These are phyloP conservation scores for Lichina pygmaea DNA, from an alignment of 495 filamentous ascomycete genomes.

Conservation along the genomic window DNA sequence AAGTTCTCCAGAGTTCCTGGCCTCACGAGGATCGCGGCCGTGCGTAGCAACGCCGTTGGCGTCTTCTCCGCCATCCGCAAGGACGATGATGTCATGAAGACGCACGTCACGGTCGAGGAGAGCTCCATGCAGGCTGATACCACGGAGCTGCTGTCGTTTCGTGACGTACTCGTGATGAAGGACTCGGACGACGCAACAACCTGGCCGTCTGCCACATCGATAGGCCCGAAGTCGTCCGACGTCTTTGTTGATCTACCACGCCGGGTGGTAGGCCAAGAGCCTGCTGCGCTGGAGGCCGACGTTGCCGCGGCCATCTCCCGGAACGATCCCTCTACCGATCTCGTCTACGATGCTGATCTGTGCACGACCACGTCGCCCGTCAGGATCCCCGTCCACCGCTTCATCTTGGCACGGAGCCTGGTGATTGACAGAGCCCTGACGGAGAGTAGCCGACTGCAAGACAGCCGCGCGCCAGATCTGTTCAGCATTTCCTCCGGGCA, in stretches of 20 bases:
- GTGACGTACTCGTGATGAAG: not conserved
- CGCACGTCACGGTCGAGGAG: constrained; percentile 36
- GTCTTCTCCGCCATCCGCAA: constrained; percentile 69
- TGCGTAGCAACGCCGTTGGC: constrained; percentile 67
- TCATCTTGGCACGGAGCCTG: constrained; percentile 49
- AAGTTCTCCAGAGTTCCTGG: constrained; percentile 79
- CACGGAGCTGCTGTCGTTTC: constrained; percentile 13
- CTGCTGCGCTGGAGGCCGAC: not conserved
- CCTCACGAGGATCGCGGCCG: constrained; percentile 55
- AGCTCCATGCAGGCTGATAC: constrained; percentile 51
- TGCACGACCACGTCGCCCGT: constrained; percentile 28
- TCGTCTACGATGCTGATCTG: constrained; percentile 15
- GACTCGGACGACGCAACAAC: not conserved
- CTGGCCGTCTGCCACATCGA: not conserved
- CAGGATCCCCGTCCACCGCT: constrained; percentile 56
- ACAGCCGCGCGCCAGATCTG: constrained; percentile 21
- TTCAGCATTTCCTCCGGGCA: constrained; percentile 26
- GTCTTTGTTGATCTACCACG: not conserved
- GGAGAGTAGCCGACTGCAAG: constrained; percentile 14
- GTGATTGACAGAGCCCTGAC: constrained; percentile 35
- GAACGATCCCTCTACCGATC: not conserved
- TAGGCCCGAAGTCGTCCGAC: not conserved
- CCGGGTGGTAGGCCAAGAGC: not conserved
- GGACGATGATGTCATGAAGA: constrained; percentile 58
- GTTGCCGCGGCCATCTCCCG: not conserved